A percentile compares a stretch with the other conserved stretches of the same genome.
These are phyloP conservation scores for Reutealis trisperma DNA, from an alignment of 345 rosid genomes.

Conservation along the genomic window DNA sequence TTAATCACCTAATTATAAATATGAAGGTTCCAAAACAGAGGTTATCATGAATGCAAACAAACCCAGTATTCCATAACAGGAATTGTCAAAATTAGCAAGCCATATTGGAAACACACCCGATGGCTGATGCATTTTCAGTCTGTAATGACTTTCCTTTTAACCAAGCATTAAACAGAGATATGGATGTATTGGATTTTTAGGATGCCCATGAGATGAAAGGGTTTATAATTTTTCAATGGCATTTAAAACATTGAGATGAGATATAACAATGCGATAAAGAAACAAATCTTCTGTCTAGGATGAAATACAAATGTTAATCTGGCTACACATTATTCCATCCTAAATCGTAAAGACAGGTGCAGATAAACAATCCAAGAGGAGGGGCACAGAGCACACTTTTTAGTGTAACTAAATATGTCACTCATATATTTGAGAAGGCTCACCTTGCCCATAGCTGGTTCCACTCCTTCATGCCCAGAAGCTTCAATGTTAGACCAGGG, in stretches of 20 bases:
- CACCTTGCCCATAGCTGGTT: slow-evolving; percentile 42
- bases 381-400: not conserved
- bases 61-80: not conserved
- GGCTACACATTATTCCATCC: not conserved
- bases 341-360: not conserved
- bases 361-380: not conserved
- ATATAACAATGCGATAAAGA: not conserved
- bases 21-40: not conserved
- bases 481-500: slow-evolving; percentile 33
- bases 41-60: not conserved
- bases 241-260: not conserved
- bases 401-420: not conserved
- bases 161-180: not conserved
- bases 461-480: slow-evolving; percentile 20
- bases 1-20: not conserved
- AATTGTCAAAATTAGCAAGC: not conserved
- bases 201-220: not conserved
- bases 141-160: not conserved
- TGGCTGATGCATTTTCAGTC: not conserved
- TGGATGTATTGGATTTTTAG: no score
- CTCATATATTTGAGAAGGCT: slow-evolving; percentile 17
- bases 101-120: not conserved
- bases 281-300: not conserved
- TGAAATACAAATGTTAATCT: not conserved
- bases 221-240: not conserved